phyloP scores from a whole-genome alignment of 352 stramenopile species.

The Pseudoperonospora humuli region DNA sequence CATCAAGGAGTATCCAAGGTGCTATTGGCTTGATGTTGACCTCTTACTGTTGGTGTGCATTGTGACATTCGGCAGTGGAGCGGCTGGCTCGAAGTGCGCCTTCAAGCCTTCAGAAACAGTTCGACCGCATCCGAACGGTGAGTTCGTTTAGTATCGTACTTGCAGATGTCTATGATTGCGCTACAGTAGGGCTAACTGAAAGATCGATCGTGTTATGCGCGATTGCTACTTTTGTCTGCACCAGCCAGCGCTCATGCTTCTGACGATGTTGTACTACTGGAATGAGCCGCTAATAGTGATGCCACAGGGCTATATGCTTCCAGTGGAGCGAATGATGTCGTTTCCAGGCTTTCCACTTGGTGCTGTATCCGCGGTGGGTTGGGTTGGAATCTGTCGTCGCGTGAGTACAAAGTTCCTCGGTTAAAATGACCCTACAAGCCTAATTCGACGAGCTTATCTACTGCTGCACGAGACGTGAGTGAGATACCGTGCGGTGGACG shows the following conservation, averaged over 20 bases:
- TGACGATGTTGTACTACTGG: slow-evolving; percentile 66
- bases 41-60: neutral
- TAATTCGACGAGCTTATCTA: neutral
- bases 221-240: neutral
- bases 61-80: slow-evolving; percentile 34
- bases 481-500: slow-evolving; percentile 1
- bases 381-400: slow-evolving; percentile 66
- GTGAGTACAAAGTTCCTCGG: slow-evolving; percentile 60
- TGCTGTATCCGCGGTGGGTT: slow-evolving; percentile 66
- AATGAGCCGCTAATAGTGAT: slow-evolving; percentile 61
- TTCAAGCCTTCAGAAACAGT: slow-evolving; percentile 65
- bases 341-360: slow-evolving; percentile 73
- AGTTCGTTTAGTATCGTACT: slow-evolving; percentile 7
- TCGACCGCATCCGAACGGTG: slow-evolving; percentile 66
- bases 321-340: slow-evolving; percentile 65
- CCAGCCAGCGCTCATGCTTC: slow-evolving; percentile 50
- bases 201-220: neutral
- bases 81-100: slow-evolving; percentile 56
- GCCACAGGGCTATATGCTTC: slow-evolving; percentile 69
- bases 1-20: neutral
- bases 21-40: neutral
- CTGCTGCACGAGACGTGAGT: neutral
- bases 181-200: neutral
- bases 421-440: slow-evolving; percentile 15
- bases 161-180: neutral